Conservation (phyloP, 768 basidiomycete species). For the Boletus huronensis region DNA sequence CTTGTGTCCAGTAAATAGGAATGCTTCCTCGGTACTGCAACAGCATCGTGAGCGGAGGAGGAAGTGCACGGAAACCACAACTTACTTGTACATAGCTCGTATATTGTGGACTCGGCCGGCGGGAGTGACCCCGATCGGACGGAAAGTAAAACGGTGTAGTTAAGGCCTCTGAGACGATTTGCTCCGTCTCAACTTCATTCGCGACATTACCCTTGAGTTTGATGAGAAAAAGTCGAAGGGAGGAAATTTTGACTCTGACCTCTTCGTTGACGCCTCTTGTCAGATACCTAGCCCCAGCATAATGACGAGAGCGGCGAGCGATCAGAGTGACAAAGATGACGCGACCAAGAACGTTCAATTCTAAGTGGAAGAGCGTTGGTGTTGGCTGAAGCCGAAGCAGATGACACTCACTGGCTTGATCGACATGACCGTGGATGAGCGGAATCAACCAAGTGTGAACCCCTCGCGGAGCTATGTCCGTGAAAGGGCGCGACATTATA, state of each 20-base stretch:
- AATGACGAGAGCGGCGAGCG: constrained; percentile 89
- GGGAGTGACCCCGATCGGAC: constrained; percentile 32
- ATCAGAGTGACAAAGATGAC: constrained; percentile 94
- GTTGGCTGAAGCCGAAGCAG: background rate
- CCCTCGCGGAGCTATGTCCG: constrained; percentile 36
- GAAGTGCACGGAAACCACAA: background rate
- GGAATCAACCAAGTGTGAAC: constrained; percentile 85
- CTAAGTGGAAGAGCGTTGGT: constrained; percentile 38
- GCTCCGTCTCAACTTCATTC: constrained; percentile 98
- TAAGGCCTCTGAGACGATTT: constrained; percentile 88
- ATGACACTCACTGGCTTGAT: constrained; percentile 87
- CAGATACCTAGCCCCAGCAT: constrained; percentile 91
- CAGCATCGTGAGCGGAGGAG: background rate
- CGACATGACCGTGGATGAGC: constrained; percentile 92
- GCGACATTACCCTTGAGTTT: constrained; percentile 84
- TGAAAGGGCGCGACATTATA: constrained; percentile 71
- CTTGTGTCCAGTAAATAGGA: constrained; percentile 96
- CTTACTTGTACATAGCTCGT: constrained; percentile 91
- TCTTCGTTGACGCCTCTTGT: constrained; percentile 94
- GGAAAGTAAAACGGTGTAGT: constrained; percentile 89
- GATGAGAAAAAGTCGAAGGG: background rate
- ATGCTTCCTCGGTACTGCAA: constrained; percentile 90
- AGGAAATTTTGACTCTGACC: constrained; percentile 36
- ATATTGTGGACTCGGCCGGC: constrained; percentile 77
- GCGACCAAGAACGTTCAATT: constrained; percentile 85